Evolutionary conservation across 1,284 basidiomycete genomes (phyloP).

Genomic region (Trichosporon coremiiforme): DNA sequence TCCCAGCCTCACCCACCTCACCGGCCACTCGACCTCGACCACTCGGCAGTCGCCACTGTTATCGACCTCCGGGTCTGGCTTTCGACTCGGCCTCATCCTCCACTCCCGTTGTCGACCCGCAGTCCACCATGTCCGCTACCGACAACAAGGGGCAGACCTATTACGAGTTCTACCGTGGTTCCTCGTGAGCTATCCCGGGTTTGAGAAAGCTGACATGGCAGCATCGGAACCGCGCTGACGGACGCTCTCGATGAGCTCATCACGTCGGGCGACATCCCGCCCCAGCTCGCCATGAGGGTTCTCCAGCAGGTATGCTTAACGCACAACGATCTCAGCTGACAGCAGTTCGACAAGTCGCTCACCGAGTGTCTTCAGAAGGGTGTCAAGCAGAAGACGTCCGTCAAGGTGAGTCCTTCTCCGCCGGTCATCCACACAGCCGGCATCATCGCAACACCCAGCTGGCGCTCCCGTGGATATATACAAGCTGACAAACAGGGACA

Average conservation of each 20-base stretch:
- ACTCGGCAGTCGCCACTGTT: conserved; percentile 6
- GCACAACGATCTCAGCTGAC: background rate
- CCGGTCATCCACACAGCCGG: background rate
- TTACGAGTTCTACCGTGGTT: conserved; percentile 80
- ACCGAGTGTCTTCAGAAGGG: conserved; percentile 86
- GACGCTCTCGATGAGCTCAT: conserved; percentile 99
- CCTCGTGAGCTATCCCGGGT: conserved; percentile 36
- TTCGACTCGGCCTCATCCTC: conserved; percentile 7
- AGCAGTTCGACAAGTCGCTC: conserved; percentile 91
- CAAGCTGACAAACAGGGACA: conserved; percentile 66
- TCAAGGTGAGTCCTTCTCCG: conserved; percentile 66
- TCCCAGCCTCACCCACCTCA: background rate
- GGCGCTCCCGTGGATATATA: background rate
- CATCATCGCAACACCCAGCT: background rate
- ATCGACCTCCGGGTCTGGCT: background rate
- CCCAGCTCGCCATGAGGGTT: conserved; percentile 96
- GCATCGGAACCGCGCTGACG: conserved; percentile 96
- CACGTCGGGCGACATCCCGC: conserved; percentile 93
- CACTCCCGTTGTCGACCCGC: background rate
- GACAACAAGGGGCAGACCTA: conserved; percentile 61
- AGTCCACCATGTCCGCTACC: conserved; percentile 36
- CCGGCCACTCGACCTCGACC: background rate
- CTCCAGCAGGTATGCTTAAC: conserved; percentile 73
- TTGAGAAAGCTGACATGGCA: conserved; percentile 49
- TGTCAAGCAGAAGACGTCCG: conserved; percentile 86